Base-by-base conservation (phyloP, 768 basidiomycete genomes). In the Rhizopogon sp. region DNA sequence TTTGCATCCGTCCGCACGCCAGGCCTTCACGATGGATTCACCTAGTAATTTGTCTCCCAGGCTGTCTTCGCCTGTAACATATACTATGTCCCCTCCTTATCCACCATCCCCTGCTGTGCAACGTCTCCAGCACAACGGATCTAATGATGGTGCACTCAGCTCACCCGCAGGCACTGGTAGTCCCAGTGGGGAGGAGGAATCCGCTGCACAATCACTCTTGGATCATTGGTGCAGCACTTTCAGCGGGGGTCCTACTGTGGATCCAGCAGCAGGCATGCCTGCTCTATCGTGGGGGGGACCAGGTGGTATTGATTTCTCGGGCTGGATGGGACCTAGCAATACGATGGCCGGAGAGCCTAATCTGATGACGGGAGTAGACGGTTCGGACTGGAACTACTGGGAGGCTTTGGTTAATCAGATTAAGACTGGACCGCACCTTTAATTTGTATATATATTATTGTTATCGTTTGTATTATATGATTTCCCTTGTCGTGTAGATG, bases 151-250 rank as follows among this genome's bases (percentile, higher is more conserved):
- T 33, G 72, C 81, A 58, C 73, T 74, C 2, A 72, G 72, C 54
- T 86, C 87, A 14, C 82, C 84, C 39, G 80, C 82, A 1, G 83
- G 79, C 16, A 80, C 85, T 22, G 81, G 80, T n/a, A 90, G 88
- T 64, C 89, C 87, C 1, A 68, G 66, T 50, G 84, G 79, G 43
- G 90, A 91, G 45, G 90, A 88, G 9, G 85, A 90, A 64, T 83
- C 80, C 25, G 75, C 85, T 6, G 89, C 90, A 3, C 90, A 93
- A 64, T 81, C 81, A 10, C 67, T 93, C 53, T 73, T 93, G 45
- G 90, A 93, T 66, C 87, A 91, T 58, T 93, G 91, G 90, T 88
- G 83, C 64, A 86, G 85, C 58, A 83, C 85, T n/a, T 81, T 90
- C 59, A 87, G 82, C 63, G 87, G 84, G 55, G 79, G 83, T 10